Base-by-base conservation (phyloP, 805 yeast species). In the Vanderwaltozyma yarrowii region DNA sequence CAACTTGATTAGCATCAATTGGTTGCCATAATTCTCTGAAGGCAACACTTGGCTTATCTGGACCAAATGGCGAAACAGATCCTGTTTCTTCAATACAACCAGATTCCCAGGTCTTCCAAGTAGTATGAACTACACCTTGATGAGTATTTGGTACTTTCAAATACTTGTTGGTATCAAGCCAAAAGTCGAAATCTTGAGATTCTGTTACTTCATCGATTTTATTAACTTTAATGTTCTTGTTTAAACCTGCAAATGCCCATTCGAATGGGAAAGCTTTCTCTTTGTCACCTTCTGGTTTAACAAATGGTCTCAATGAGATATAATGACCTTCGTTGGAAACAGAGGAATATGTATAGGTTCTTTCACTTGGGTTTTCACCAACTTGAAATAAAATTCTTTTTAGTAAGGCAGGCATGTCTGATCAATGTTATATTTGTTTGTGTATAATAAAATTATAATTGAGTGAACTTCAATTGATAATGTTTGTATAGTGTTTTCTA, bases 181-280 rank as follows among this genome's bases (percentile, higher is more conserved):
- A 49, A 32, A 59, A 54, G 12, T 43, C 36, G 39, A 55, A 60
- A 35, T 50, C 53, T 36, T 56, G 56, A 14, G 43, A 44, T 7
- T 44, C 45, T 13, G 46, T 41, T 3, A 18, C 31, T n/a, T 35
- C 43, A 29, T 45, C 49, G 11, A 69, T 53, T 34, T 51, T 55
- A 31, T 51, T 55, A 10, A 64, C 65, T 5, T 54, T 60, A 26
- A 67, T 47, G 3, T 58, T 54, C 13, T 58, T 58, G 36, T 73
- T 74, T 1, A 51, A 52, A 2, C 84, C 83, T 4, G 70, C 69
- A 55, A 74, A 70, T 1, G 69, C 73, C 79, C 80, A 73, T 47
- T 77, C 76, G 45, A 74, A 74, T 17, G 72, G 72, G 45, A 66
- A 67, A n/a, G 43, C 46, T 14, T 47, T 47, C 33, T 55, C 61